Conservation (phyloP, 1,139 yeast species). For the Taphrina pruni region DNA sequence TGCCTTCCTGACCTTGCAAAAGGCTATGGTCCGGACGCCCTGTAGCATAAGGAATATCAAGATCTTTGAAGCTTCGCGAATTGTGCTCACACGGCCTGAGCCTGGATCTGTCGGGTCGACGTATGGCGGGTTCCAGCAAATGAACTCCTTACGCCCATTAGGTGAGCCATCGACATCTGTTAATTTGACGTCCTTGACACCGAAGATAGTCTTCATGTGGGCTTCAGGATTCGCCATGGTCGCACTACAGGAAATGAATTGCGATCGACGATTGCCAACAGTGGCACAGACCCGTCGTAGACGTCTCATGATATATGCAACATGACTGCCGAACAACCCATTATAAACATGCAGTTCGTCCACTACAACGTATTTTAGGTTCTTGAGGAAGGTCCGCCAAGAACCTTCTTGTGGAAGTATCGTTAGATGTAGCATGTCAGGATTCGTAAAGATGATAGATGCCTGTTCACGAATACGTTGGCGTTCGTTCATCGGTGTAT, state of each 20-base stretch:
- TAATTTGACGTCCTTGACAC: slow-evolving; percentile 56
- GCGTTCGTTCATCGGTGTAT: slow-evolving; percentile 68
- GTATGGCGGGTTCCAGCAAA: slow-evolving; percentile 84
- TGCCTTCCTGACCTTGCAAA: slow-evolving; percentile 82
- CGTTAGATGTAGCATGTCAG: slow-evolving; percentile 88
- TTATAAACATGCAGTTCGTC: slow-evolving; percentile 90
- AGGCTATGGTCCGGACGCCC: slow-evolving; percentile 81
- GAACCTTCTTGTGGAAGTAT: slow-evolving; percentile 74
- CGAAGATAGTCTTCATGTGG: slow-evolving; percentile 77
- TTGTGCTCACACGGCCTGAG: slow-evolving; percentile 70
- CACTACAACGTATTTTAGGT: slow-evolving; percentile 74
- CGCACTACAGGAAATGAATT: slow-evolving; percentile 90
- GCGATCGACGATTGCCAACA: slow-evolving; percentile 60
- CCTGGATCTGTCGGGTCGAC: slow-evolving; percentile 64
- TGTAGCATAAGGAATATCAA: slow-evolving; percentile 67
- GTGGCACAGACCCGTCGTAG: slow-evolving; percentile 65
- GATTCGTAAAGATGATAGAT: slow-evolving; percentile 86
- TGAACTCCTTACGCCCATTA: slow-evolving; percentile 70
- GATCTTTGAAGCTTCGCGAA: slow-evolving; percentile 75
- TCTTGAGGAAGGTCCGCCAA: slow-evolving; percentile 73
- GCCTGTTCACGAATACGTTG: slow-evolving; percentile 64
- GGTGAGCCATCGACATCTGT: slow-evolving; percentile 86
- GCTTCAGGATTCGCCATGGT: slow-evolving; percentile 74
- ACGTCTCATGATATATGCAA: slow-evolving; percentile 80
- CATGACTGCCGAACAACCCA: slow-evolving; percentile 92